Evolutionary conservation across 139 green algal species (phyloP).

Genomic region (Diplosphaera chodatii): DNA sequence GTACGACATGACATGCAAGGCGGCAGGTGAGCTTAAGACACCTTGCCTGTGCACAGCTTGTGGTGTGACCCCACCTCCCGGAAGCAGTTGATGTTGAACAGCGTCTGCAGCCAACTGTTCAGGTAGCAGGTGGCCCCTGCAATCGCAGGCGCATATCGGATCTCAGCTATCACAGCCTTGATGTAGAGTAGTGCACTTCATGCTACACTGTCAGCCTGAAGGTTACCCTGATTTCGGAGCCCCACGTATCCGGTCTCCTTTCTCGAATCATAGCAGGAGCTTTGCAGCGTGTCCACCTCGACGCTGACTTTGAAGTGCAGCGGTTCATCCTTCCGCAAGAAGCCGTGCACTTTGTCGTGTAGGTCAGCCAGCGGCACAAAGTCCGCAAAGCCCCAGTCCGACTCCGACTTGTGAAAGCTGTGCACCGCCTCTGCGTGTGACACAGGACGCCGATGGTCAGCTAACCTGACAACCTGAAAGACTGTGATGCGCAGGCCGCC

Average conservation of each 20-base stretch:
- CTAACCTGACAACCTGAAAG: too few species aligned
- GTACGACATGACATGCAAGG: too few species aligned
- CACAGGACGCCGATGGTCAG: too few species aligned
- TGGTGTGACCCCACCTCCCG: conserved; percentile 63
- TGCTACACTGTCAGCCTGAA: too few species aligned
- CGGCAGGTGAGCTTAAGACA: too few species aligned
- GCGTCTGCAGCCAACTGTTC: conserved; percentile 96
- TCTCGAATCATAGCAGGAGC: conserved; percentile 68
- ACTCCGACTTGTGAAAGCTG: not conserved
- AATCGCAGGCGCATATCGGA: too few species aligned
- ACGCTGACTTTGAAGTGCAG: conserved; percentile 22
- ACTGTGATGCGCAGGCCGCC: too few species aligned
- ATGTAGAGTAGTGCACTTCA: too few species aligned
- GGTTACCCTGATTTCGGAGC: conserved; percentile 89
- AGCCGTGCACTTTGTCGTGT: conserved; percentile 46
- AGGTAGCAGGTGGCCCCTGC: conserved; percentile 98
- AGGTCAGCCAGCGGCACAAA: conserved; percentile 87
- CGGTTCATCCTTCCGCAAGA: conserved; percentile 51
- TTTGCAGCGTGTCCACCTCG: conserved; percentile 38
- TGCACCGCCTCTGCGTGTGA: conserved; percentile 20
- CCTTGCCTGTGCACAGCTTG: too few species aligned
- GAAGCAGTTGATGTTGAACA: conserved; percentile 92
- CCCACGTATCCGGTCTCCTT: conserved; percentile 90
- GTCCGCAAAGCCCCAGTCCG: conserved; percentile 68
- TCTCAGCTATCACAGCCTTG: too few species aligned